These are phyloP conservation scores for Xylaria arbuscula DNA, from an alignment of 2,329 filamentous ascomycete genomes.

Conservation along the genomic window DNA sequence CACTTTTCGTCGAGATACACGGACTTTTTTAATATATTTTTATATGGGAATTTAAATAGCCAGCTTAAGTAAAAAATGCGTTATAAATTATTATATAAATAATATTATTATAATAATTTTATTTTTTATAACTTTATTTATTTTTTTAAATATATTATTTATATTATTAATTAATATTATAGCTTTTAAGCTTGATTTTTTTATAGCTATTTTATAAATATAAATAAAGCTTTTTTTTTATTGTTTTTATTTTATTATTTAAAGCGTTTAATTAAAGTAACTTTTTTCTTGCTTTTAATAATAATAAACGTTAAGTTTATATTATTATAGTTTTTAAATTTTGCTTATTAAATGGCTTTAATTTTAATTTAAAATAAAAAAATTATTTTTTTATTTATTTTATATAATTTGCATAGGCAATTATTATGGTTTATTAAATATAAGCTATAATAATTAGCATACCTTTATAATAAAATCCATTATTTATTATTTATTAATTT, in stretches of 20 bases:
- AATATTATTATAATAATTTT: conserved; percentile 1
- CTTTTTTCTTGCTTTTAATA: no score
- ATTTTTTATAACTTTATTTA: not conserved
- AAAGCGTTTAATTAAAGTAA: no score
- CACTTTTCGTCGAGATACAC: no score
- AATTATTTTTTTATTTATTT: conserved; percentile 16
- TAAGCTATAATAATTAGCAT: conserved; percentile 5
- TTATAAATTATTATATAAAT: not conserved
- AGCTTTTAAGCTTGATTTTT: no score
- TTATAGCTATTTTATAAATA: not conserved
- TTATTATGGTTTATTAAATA: conserved; percentile 20
- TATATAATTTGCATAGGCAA: conserved; percentile 10
- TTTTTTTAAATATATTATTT: no score
- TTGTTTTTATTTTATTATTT: no score
- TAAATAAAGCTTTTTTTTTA: no score
- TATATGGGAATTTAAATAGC: no score
- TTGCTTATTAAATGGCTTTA: conserved; percentile 5
- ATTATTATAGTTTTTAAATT: conserved; percentile 6
- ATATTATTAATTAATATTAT: no score
- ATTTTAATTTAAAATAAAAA: conserved; percentile 16
- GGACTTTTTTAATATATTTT: no score
- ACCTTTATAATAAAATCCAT: not conserved
- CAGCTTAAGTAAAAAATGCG: no score
- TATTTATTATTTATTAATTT: conserved; percentile 19
- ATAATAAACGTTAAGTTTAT: no score